Evolutionary conservation across 1,284 basidiomycete genomes (phyloP), one percentile per base, ranked within the genome.

Genomic region (Naganishia sp.): DNA sequence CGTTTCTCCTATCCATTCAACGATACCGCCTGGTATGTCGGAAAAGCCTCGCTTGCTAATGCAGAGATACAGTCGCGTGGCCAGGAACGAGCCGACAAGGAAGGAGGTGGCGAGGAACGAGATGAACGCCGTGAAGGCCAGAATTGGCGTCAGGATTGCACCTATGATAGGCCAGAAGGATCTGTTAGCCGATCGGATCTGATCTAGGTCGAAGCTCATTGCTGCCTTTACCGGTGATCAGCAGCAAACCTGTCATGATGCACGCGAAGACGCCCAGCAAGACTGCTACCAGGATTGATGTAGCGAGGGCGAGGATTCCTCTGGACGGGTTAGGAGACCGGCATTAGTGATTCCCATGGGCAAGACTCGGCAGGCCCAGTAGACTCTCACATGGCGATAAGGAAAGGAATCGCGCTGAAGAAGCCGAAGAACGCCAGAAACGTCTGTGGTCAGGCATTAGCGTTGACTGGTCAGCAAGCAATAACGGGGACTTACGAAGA

Each of bases 1-100:
- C 23, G 47, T 61, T 11, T 61, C 58, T 25, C 41, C 47, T n/a
- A 61, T 61, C 58, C 58, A 61, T 13, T 61, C 58, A 13, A 61
- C 3, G 7, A 61, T 41, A 17, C 58, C 58, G 41, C 21, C 58
- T 11, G 58, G 39, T 21, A 61, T 17, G 47, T 61, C 49, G 21
- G 58, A 61, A 11, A 61, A 23, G 5, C 58, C 58, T 35, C 35
- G 35, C 23, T 61, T 61, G 32, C 49, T 61, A 32, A 61, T 23
- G 58, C 58, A 61, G 13, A 61, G 13, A 23, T 61, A 61, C 13
- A 61, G 35, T 28, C 58, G 58, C 39, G 47, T 42, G 3, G 58
- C 47, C 13, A 61, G 47, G 45, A 61, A 61, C 25, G 49, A 35
- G 2, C 49, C n/a, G 46, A 61, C 47, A 23, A 61, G 58, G n/a